Percentiles rank a stretch among this genome's conserved stretches.
Conservation (phyloP, 2,329 filamentous ascomycete genomes). For the Xylaria sp. region DNA sequence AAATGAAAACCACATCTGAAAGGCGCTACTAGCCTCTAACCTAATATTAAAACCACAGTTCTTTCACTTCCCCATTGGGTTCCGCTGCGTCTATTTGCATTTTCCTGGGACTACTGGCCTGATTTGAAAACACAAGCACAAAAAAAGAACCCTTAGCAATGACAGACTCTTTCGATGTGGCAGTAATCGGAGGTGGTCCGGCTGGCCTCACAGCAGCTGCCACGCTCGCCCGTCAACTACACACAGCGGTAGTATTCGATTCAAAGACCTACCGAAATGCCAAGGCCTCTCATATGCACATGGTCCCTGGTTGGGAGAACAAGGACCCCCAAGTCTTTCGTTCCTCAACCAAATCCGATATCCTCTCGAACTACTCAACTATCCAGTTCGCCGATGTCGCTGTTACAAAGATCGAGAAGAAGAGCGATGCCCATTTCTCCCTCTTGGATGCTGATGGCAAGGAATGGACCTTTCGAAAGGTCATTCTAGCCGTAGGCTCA, state of each 20-base stretch:
- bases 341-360: slow-evolving; percentile 21
- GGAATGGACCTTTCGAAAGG: slow-evolving; percentile 35
- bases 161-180: slow-evolving; percentile 32
- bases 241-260: slow-evolving; percentile 41
- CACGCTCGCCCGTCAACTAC: slow-evolving; percentile 37
- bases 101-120: not conserved
- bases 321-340: slow-evolving; percentile 35
- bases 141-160: not conserved
- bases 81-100: not conserved
- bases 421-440: slow-evolving; percentile 46
- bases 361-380: slow-evolving; percentile 30
- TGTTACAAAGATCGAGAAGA: slow-evolving; percentile 35
- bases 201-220: slow-evolving; percentile 39
- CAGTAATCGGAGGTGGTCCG: slow-evolving; percentile 40
- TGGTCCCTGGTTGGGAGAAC: slow-evolving; percentile 40
- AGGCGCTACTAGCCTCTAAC: not conserved
- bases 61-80: not conserved
- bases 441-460: slow-evolving; percentile 38
- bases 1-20: not conserved
- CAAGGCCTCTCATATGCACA: slow-evolving; percentile 35
- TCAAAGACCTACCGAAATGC: slow-evolving; percentile 36
- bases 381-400: slow-evolving; percentile 35
- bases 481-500: slow-evolving; percentile 37
- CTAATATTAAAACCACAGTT: too few species aligned
- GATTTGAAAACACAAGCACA: not conserved